Conservation (phyloP, 345 rosid species). For the Laguncularia racemosa region DNA sequence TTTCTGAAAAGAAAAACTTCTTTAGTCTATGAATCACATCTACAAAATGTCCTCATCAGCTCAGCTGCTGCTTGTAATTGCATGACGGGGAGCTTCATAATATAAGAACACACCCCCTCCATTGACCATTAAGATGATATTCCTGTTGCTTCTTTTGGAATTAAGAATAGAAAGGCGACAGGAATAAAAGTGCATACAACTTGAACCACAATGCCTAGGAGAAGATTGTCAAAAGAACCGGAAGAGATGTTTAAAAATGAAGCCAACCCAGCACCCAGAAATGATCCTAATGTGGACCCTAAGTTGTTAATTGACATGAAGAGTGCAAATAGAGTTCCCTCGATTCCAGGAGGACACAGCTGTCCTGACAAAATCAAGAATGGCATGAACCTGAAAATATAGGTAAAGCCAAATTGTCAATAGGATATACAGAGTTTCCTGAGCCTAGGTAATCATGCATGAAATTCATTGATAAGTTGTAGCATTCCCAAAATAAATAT, state of each 20-base stretch:
- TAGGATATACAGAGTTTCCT: background rate
- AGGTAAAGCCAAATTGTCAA: background rate
- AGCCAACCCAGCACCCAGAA: conserved; percentile 85
- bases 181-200: conserved; percentile 75
- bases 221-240: conserved; percentile 79
- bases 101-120: too few relatives aligned
- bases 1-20: background rate
- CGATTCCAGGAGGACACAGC: conserved; percentile 92
- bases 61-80: background rate
- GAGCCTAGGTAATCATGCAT: background rate
- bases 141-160: conserved; percentile 91
- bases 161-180: conserved; percentile 57
- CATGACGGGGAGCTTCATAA: background rate
- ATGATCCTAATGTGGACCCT: conserved; percentile 80
- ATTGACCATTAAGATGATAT: conserved; percentile 34
- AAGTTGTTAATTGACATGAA: conserved; percentile 95
- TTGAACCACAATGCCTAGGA: conserved; percentile 61
- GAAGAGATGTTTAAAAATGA: conserved; percentile 71
- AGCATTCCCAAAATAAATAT: too few relatives aligned
- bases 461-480: background rate
- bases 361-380: conserved; percentile 93
- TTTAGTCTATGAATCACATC: background rate
- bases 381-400: conserved; percentile 81
- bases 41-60: background rate
- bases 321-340: conserved; percentile 93